phyloP scores from a whole-genome alignment of 345 rosid genomes.

The Salix brachista region DNA sequence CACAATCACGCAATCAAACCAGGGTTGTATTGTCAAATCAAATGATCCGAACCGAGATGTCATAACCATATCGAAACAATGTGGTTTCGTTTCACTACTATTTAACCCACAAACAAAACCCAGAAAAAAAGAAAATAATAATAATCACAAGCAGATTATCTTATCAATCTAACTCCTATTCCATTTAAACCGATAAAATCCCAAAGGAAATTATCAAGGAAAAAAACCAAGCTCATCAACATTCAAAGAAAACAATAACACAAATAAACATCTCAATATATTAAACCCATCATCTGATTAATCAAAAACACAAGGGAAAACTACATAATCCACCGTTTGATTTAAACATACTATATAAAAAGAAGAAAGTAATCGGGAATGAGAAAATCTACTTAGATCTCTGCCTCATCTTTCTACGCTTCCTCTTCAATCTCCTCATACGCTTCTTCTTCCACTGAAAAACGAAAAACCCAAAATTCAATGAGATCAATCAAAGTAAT shows the following conservation, averaged over 20 bases:
- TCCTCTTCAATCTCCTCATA: slow-evolving; percentile 52
- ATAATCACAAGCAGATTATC: too few relatives aligned
- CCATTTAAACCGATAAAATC: too few relatives aligned
- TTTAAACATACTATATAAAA: not conserved
- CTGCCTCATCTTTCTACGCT: slow-evolving; percentile 51
- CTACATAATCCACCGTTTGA: not conserved
- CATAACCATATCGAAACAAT: too few relatives aligned
- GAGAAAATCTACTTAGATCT: slow-evolving; percentile 33
- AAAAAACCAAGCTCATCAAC: not conserved
- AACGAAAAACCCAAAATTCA: not conserved
- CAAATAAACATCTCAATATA: not conserved
- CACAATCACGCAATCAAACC: too few relatives aligned
- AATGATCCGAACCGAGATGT: too few relatives aligned
- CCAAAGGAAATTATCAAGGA: not conserved
- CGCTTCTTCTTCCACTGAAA: slow-evolving; percentile 48
- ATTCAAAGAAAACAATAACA: not conserved
- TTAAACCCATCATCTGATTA: not conserved
- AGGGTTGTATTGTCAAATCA: too few relatives aligned
- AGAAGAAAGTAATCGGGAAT: not conserved
- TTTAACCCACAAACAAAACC: too few relatives aligned
- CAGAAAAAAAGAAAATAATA: too few relatives aligned
- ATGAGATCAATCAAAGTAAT: not conserved
- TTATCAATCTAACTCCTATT: too few relatives aligned
- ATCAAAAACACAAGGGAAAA: not conserved
- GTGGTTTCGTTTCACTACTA: too few relatives aligned